These are phyloP conservation scores for Scolecobasidium constrictum DNA, from an alignment of 2,329 filamentous ascomycete species.

Conservation along the genomic window DNA sequence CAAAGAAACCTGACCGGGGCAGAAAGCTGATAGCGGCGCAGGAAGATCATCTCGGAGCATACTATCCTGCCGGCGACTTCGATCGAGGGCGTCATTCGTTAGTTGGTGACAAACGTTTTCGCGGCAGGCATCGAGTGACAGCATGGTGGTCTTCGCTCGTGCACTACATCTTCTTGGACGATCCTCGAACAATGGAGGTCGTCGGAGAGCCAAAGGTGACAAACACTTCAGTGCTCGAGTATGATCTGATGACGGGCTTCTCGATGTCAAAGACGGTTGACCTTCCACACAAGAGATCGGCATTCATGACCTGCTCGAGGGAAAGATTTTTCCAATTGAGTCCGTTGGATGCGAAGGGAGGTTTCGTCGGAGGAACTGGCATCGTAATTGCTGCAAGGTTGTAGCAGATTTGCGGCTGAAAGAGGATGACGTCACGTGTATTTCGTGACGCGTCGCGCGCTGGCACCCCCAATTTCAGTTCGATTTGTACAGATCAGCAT, in stretches of 20 bases:
- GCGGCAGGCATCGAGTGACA: conserved; percentile 44
- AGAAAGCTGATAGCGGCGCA: too few relatives aligned
- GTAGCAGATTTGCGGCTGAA: conserved; percentile 14
- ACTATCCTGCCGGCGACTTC: conserved; percentile 44
- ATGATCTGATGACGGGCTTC: conserved; percentile 65
- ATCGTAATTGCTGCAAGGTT: conserved; percentile 22
- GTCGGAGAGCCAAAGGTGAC: conserved; percentile 64
- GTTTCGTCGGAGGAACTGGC: conserved; percentile 23
- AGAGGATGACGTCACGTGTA: too few relatives aligned
- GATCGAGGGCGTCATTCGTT: conserved; percentile 52
- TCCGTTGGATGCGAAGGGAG: conserved; percentile 35
- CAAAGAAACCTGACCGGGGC: conserved; percentile 1
- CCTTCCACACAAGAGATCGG: conserved; percentile 60
- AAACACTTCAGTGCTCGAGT: conserved; percentile 58
- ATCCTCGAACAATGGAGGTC: conserved; percentile 42
- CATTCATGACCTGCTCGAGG: conserved; percentile 52
- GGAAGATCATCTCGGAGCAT: conserved; percentile 50
- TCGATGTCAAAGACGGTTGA: conserved; percentile 63
- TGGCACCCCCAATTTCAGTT: too few relatives aligned
- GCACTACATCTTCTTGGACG: conserved; percentile 49
- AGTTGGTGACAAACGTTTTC: conserved; percentile 44
- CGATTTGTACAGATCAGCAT: too few relatives aligned
- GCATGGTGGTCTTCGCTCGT: conserved; percentile 48
- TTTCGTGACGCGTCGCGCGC: too few relatives aligned
- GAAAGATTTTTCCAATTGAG: conserved; percentile 61